phyloP scores from a whole-genome alignment of 148 eudicot genomes.

The Amaranthus palmeri region DNA sequence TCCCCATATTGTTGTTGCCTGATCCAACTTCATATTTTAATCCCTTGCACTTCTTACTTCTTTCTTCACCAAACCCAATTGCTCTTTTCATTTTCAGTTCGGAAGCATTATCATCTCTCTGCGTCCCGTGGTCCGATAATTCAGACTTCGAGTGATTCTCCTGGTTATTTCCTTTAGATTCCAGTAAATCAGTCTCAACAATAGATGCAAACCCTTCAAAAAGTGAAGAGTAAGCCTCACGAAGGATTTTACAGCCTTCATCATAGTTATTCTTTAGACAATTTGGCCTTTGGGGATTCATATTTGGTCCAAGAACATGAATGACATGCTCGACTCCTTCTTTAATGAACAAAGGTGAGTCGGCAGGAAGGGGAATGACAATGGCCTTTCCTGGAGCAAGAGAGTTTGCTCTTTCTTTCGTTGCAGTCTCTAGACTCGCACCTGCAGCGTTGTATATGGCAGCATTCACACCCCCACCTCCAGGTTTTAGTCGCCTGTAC shows the following conservation, averaged over 20 bases:
- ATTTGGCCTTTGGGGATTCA: constrained; percentile 85
- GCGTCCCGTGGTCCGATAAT: constrained; percentile 22
- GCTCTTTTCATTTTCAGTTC: constrained; percentile 54
- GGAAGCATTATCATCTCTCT: constrained; percentile 19
- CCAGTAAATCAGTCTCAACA: constrained; percentile 26
- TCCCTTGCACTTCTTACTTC: constrained; percentile 56
- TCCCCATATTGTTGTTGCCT: constrained; percentile 17
- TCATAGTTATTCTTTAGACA: constrained; percentile 63
- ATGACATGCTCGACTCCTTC: constrained; percentile 94
- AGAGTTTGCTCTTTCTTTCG: constrained; percentile 62
- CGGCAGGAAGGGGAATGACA: constrained; percentile 66
- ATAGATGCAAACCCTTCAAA: constrained; percentile 81
- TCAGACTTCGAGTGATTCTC: constrained; percentile 18
- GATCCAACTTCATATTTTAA: constrained; percentile 25
- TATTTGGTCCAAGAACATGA: constrained; percentile 98
- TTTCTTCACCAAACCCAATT: constrained; percentile 29
- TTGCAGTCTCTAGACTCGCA: constrained; percentile 64
- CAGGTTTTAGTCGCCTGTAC: constrained; percentile 86
- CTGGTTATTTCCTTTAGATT: constrained; percentile 10
- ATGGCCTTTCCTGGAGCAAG: constrained; percentile 73
- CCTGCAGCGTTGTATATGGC: constrained; percentile 87
- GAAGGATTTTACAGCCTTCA: constrained; percentile 73
- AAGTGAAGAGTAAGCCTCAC: constrained; percentile 76
- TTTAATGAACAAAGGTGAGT: constrained; percentile 58
- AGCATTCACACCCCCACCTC: constrained; percentile 98